A percentile compares a stretch with the other conserved stretches of the same genome.
Evolutionary conservation across 257 asterid species (phyloP).

Genomic region (Ocimum tenuiflorum): DNA sequence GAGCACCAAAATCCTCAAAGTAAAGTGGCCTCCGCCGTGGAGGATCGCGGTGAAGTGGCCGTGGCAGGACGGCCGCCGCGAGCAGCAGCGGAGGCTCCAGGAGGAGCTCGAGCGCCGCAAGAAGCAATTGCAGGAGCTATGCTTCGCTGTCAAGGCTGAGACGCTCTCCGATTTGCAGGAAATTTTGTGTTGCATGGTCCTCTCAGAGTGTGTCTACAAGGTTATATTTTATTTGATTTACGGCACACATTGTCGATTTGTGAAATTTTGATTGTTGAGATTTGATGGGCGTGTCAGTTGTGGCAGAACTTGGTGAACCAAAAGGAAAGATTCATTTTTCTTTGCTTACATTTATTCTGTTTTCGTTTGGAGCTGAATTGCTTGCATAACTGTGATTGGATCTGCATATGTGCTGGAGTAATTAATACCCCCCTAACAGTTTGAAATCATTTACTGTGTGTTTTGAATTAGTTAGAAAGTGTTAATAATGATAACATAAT

Average conservation of each 20-base stretch:
- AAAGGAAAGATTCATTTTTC: neutral
- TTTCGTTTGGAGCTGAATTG: neutral
- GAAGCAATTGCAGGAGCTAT: slow-evolving; percentile 71
- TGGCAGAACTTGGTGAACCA: too few relatives aligned
- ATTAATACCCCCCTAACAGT: neutral
- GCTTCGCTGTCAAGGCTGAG: slow-evolving; percentile 79
- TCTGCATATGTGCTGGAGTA: neutral
- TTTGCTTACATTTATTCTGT: too few relatives aligned
- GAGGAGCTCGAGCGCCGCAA: slow-evolving; percentile 66
- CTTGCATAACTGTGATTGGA: slow-evolving; percentile 5
- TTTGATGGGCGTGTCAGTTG: neutral
- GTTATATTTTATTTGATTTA: slow-evolving; percentile 24
- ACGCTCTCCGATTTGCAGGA: slow-evolving; percentile 87
- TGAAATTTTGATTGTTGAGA: neutral
- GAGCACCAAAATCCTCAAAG: slow-evolving; percentile 57
- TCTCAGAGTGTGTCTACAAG: slow-evolving; percentile 95
- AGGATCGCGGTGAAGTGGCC: slow-evolving; percentile 76
- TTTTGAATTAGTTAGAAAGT: too few relatives aligned
- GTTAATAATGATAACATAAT: too few relatives aligned
- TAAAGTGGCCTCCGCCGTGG: slow-evolving; percentile 88
- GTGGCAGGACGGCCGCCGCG: slow-evolving; percentile 64
- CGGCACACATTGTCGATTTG: neutral
- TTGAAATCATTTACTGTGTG: too few relatives aligned
- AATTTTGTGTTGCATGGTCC: slow-evolving; percentile 93
- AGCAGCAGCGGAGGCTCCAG: slow-evolving; percentile 55